Conservation (phyloP, 345 rosid genomes). For the Xanthoceras sorbifolium region DNA sequence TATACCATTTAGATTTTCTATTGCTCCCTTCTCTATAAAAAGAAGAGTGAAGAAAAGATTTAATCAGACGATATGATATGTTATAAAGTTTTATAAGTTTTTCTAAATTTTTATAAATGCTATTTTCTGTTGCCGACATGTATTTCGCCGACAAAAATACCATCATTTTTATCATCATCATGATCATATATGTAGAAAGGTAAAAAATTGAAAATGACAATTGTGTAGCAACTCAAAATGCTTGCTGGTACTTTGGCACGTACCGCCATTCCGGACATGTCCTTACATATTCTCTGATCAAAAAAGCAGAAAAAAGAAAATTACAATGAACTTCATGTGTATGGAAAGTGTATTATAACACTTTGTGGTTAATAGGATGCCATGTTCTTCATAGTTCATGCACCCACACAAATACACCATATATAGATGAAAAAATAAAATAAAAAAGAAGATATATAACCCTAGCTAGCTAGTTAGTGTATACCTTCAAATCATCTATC, state of each 20-base stretch:
- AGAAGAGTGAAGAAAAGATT: too few relatives aligned
- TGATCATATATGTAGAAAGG: constrained; percentile 10
- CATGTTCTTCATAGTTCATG: constrained; percentile 26
- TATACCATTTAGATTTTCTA: too few relatives aligned
- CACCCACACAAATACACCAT: too few relatives aligned
- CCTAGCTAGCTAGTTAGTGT: neutral
- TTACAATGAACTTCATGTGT: neutral
- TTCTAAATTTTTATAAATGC: neutral
- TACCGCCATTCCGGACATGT: constrained; percentile 30
- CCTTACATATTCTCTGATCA: constrained; percentile 14
- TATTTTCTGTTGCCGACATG: constrained; percentile 15
- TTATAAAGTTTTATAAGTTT: too few relatives aligned
- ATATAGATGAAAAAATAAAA: too few relatives aligned
- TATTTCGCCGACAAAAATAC: neutral
- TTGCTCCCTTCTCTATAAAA: too few relatives aligned
- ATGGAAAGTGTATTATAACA: neutral
- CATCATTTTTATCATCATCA: neutral
- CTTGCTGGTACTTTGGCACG: constrained; percentile 34
- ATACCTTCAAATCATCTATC: neutral
- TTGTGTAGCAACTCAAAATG: neutral
- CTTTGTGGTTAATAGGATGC: constrained; percentile 23
- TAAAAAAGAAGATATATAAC: neutral
- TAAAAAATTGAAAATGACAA: constrained; percentile 10
- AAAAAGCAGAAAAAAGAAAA: constrained; percentile 1
- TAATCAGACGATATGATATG: too few relatives aligned